phyloP scores from a whole-genome alignment of 345 rosid species.

The Syzygium jambos region DNA sequence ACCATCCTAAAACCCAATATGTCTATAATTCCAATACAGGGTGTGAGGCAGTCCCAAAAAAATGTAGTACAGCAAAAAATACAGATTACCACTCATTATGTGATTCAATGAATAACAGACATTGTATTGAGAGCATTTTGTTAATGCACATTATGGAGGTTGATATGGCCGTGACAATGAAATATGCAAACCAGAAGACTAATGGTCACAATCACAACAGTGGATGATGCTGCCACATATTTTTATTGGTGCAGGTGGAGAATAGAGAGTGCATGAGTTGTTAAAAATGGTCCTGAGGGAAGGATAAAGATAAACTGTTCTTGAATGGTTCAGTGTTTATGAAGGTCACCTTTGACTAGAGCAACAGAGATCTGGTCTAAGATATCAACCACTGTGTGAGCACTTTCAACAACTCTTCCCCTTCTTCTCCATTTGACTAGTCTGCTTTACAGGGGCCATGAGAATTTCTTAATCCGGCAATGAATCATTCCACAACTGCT shows the following conservation, averaged over 20 bases:
- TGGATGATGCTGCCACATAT: neutral
- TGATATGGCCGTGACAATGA: neutral
- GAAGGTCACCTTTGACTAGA: neutral
- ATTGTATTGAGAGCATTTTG: too few relatives aligned
- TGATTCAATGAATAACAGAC: too few relatives aligned
- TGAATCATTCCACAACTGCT: neutral
- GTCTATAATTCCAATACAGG: too few relatives aligned
- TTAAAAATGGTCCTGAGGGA: neutral
- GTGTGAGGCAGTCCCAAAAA: too few relatives aligned
- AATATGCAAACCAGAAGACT: neutral
- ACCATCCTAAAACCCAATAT: too few relatives aligned
- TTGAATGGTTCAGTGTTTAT: neutral
- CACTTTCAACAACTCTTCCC: neutral
- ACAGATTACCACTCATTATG: too few relatives aligned
- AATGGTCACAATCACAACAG: neutral
- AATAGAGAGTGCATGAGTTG: neutral
- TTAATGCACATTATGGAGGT: too few relatives aligned
- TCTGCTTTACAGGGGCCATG: neutral
- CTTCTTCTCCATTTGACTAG: neutral
- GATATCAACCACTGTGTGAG: neutral
- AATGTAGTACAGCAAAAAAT: too few relatives aligned
- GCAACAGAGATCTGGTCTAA: neutral
- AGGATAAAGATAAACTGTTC: neutral
- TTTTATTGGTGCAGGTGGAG: neutral
- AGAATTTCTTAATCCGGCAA: neutral